phyloP scores from a whole-genome alignment of 2,329 filamentous ascomycete species.

The Septoria linicola region DNA sequence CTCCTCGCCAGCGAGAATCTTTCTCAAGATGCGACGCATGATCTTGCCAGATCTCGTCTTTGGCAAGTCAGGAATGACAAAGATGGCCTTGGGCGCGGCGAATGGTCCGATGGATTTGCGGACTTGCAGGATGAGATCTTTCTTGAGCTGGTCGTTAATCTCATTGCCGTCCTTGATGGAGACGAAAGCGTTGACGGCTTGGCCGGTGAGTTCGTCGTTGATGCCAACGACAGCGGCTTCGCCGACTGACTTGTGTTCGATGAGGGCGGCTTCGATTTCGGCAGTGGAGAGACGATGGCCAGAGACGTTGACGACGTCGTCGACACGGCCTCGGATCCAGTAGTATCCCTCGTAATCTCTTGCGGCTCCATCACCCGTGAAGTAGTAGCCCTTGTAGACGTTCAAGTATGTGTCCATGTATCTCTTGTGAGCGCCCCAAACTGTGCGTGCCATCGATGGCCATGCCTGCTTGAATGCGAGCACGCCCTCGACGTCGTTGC shows the following conservation, averaged over 20 bases:
- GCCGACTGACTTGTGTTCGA: conserved; percentile 85
- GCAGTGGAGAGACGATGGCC: conserved; percentile 95
- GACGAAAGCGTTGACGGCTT: conserved; percentile 96
- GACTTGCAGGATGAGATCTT: conserved; percentile 91
- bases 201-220: conserved; percentile 87
- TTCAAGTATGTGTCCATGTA: conserved; percentile 99
- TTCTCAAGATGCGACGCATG: conserved; percentile 93
- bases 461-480: conserved; percentile 96
- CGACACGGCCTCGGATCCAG: conserved; percentile 98
- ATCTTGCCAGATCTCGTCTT: conserved; percentile 99
- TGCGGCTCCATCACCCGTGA: conserved; percentile 89
- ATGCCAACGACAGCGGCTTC: conserved; percentile 96
- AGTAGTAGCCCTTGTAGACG: conserved; percentile 97
- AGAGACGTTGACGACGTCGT: conserved; percentile 97
- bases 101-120: conserved; percentile 97
- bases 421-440: conserved; percentile 95
- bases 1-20: conserved; percentile 96
- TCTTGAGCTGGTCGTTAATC: conserved; percentile 74
- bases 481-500: conserved; percentile 96
- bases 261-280: conserved; percentile 94
- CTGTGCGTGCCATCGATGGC: conserved; percentile 97
- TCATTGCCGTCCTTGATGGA: conserved; percentile 83
- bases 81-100: conserved; percentile 91
- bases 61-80: conserved; percentile 86
- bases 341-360: conserved; percentile 98